phyloP scores from a whole-genome alignment of 345 rosid genomes.

The Citrus trifoliata region DNA sequence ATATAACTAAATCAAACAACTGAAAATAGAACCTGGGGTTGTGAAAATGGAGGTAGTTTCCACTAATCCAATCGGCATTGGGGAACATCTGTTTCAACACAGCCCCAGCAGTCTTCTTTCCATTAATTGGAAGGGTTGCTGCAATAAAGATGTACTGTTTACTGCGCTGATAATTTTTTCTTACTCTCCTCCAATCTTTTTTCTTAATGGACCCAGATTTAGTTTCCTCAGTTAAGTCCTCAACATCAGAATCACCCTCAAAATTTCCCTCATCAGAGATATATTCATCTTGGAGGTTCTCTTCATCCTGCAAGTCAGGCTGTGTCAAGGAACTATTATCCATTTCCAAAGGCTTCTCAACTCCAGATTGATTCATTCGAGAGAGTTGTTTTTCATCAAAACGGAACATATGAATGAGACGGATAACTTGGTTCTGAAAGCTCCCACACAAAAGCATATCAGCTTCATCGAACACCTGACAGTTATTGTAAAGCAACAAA shows the following conservation, averaged over 20 bases:
- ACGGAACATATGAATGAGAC: slow-evolving; percentile 77
- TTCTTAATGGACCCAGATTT: slow-evolving; percentile 28
- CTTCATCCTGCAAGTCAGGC: slow-evolving; percentile 26
- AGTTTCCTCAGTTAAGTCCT: slow-evolving; percentile 19
- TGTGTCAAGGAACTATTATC: slow-evolving; percentile 28
- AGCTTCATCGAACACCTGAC: slow-evolving; percentile 96
- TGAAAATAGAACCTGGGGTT: slow-evolving; percentile 70
- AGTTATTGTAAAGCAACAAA: slow-evolving; percentile 11
- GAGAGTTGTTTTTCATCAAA: slow-evolving; percentile 76
- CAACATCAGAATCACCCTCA: slow-evolving; percentile 37
- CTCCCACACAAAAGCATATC: slow-evolving; percentile 95
- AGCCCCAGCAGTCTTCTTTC: slow-evolving; percentile 92
- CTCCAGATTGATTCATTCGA: slow-evolving; percentile 32
- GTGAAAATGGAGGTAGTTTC: slow-evolving; percentile 89
- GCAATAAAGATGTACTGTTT: slow-evolving; percentile 96
- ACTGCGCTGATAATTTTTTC: slow-evolving; percentile 68
- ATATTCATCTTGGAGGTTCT: slow-evolving; percentile 25
- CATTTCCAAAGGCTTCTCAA: slow-evolving; percentile 25
- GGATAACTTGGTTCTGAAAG: slow-evolving; percentile 84
- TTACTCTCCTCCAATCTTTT: slow-evolving; percentile 82
- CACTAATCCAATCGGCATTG: slow-evolving; percentile 83
- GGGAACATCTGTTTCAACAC: slow-evolving; percentile 86
- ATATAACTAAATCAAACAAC: background rate
- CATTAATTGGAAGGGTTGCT: slow-evolving; percentile 92
- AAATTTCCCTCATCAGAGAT: slow-evolving; percentile 38